Conservation (phyloP, 768 basidiomycete species). For the Auricularia heimuer region DNA sequence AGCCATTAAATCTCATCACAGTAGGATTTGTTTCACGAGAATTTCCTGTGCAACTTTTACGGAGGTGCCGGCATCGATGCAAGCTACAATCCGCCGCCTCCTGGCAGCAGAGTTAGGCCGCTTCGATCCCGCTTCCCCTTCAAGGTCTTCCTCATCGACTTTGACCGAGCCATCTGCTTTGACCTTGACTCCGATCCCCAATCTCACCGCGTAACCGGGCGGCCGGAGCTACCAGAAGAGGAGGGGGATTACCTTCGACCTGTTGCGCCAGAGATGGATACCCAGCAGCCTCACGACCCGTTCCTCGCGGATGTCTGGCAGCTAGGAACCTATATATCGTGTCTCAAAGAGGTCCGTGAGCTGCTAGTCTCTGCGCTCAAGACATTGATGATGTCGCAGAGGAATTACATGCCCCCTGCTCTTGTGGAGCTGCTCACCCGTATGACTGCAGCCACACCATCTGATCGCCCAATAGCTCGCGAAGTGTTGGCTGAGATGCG, state of each 20-base stretch:
- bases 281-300: neutral
- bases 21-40: neutral
- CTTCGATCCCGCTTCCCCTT: neutral
- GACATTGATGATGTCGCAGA: neutral
- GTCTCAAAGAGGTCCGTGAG: no score
- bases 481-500: neutral
- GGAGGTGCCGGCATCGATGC: neutral
- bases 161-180: neutral
- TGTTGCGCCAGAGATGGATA: neutral
- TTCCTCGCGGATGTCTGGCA: neutral
- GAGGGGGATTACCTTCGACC: neutral
- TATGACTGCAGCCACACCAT: neutral
- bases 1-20: neutral
- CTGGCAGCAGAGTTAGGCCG: neutral
- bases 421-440: neutral
- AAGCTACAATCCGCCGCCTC: neutral
- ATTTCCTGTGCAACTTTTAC: neutral
- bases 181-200: neutral
- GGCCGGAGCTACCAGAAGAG: neutral
- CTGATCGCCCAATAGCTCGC: neutral
- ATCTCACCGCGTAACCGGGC: neutral
- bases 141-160: neutral
- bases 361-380: no score
- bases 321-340: neutral
- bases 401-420: neutral